Evolutionary conservation across 768 basidiomycete genomes (phyloP), one percentile per base, ranked within the genome.

Genomic region (Serendipita sp.): DNA sequence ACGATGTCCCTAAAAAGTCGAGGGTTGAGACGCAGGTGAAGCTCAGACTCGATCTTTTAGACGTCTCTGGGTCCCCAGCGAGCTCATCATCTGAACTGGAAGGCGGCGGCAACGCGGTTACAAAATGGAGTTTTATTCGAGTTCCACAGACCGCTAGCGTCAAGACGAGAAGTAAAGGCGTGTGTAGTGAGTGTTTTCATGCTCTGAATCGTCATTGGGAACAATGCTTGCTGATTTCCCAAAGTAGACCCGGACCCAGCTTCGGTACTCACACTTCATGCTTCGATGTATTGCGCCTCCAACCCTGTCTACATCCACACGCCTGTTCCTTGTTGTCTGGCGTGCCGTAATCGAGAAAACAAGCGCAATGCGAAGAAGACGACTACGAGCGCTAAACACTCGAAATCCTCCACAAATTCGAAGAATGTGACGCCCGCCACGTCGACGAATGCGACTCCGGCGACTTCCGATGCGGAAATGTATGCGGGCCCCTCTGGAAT

Each of bases 301-400:
- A 37, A 30, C 56, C 56, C 56, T 3, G 10, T 11, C 18, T 38
- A 24, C 28, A n/a, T 11, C 18, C 7, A 51, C 48, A 51, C n/a
- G 48, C 48, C 48, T 28, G 56, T 60, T 28, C 56, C 56, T n/a
- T 60, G 56, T 35, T 60, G 56, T 30, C 28, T 5, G 10, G 34
- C 16, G 24, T 60, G 56, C 56, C 56, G 35, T 28, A 60, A 16
- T 24, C 18, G 56, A 10, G 56, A 60, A n/a, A 24, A 35, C 18
- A 60, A 60, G 16, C 56, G 56, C 10, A 60, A 60, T 38, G 16
- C 37, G n/a, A 60, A 60, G 56, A 60, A 60, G 56, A 38, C 18
- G 37, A 60, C 56, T 3, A 37, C 56, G 30, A 60, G 56, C 56
- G 18, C 18, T 10, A 60, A 60, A 35, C 18, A 18, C 10, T 28